Evolutionary conservation across 495 filamentous ascomycete species (phyloP).

Genomic region (Penicillium ucsense): DNA sequence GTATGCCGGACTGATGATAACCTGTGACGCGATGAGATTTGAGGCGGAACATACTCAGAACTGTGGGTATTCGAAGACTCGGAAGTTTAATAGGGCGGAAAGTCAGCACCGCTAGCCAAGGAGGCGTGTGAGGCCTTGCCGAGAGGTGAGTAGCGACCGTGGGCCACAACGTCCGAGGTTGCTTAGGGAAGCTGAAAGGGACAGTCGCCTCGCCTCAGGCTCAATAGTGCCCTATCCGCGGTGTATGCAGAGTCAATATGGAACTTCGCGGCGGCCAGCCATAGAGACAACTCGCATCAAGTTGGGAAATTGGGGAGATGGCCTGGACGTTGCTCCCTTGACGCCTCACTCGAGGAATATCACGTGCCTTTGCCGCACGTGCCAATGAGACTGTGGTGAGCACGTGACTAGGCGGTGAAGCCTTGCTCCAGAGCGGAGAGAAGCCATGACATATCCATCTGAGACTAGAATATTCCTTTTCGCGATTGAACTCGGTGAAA

Average conservation of each 20-base stretch:
- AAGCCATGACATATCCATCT: neutral
- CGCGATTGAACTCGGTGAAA: too few species aligned
- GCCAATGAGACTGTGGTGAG: constrained; percentile 4
- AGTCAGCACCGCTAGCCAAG: constrained; percentile 20
- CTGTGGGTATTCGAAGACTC: constrained; percentile 2
- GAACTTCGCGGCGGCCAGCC: constrained; percentile 19
- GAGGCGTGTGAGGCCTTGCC: constrained; percentile 29
- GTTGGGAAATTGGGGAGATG: constrained; percentile 9
- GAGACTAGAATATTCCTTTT: too few species aligned
- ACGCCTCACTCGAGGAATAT: constrained; percentile 6
- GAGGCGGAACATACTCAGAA: neutral
- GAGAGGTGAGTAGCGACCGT: constrained; percentile 25
- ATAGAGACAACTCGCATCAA: constrained; percentile 17
- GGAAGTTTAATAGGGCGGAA: neutral
- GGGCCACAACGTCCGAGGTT: constrained; percentile 18
- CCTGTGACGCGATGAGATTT: too few species aligned
- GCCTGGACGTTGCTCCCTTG: constrained; percentile 16
- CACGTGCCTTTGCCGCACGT: constrained; percentile 14
- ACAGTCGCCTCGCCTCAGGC: constrained; percentile 28
- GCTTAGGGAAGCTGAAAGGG: constrained; percentile 26
- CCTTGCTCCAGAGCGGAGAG: constrained; percentile 8
- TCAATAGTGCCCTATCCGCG: constrained; percentile 19
- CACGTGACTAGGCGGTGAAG: constrained; percentile 10
- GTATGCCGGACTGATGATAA: too few species aligned
- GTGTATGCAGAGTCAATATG: constrained; percentile 14